Percentiles rank a stretch among this genome's conserved stretches.
Conservation (phyloP, 208 protist species). For the Leishmania gerbilli region DNA sequence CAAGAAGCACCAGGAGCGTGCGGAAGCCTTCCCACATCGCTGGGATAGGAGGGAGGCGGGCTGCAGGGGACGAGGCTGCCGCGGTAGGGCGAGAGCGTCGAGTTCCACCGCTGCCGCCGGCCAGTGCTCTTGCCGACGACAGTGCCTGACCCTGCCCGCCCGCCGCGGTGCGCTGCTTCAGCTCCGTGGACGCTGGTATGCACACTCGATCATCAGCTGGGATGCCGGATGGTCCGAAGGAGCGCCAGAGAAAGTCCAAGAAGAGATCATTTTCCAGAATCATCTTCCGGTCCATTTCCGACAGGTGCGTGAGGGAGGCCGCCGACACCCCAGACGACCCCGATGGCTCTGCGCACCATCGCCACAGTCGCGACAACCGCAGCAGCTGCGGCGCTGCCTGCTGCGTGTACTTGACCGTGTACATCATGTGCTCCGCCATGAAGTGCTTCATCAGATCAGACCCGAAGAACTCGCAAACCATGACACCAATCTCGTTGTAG, state of each 20-base stretch:
- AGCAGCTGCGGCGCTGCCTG: slow-evolving; percentile 59
- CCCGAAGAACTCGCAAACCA: slow-evolving; percentile 46
- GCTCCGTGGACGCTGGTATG: slow-evolving; percentile 34
- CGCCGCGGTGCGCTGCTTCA: not conserved
- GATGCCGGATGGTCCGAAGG: slow-evolving; percentile 45
- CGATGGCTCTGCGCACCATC: slow-evolving; percentile 26
- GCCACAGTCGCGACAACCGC: slow-evolving; percentile 55
- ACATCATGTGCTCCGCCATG: slow-evolving; percentile 83
- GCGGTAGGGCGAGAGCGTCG: not conserved
- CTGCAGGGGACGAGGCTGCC: not conserved
- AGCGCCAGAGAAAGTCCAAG: slow-evolving; percentile 58
- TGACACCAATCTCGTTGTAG: slow-evolving; percentile 31
- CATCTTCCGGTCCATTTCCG: slow-evolving; percentile 23
- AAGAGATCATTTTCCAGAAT: slow-evolving; percentile 42
- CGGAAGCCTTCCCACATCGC: slow-evolving; percentile 69
- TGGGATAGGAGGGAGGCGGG: slow-evolving; percentile 45
- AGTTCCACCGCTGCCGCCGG: slow-evolving; percentile 1
- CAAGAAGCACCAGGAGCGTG: slow-evolving; percentile 70
- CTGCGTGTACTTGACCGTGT: slow-evolving; percentile 66
- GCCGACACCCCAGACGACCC: not conserved
- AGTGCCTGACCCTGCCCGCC: not conserved
- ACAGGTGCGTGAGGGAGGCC: slow-evolving; percentile 18
- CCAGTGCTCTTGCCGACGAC: not conserved
- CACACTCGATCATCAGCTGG: slow-evolving; percentile 50
- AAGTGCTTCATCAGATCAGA: slow-evolving; percentile 57